Evolutionary conservation across 2,329 filamentous ascomycete species (phyloP).

Genomic region (Ophiostoma australiae): DNA sequence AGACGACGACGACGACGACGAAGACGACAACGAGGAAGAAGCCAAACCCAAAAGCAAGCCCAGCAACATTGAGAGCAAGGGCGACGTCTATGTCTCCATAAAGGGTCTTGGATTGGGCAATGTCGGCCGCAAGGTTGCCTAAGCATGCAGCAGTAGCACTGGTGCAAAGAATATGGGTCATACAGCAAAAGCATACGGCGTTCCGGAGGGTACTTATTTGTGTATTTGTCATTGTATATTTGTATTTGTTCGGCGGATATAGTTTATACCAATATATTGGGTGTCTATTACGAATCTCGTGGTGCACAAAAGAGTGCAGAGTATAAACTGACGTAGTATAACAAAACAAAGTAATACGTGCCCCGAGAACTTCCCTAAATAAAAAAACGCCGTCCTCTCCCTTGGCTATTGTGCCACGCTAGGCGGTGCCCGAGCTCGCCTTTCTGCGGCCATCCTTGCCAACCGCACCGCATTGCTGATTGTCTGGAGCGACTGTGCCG

Average conservation of each 20-base stretch:
- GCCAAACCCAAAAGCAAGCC: not conserved
- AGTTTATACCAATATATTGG: constrained; percentile 11
- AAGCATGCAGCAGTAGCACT: constrained; percentile 17
- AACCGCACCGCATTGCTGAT: constrained; percentile 51
- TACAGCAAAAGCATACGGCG: constrained; percentile 21
- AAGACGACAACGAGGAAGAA: constrained; percentile 40
- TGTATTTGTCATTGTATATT: constrained; percentile 16
- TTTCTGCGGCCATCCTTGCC: constrained; percentile 35
- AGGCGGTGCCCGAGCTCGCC: constrained; percentile 33
- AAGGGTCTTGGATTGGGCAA: constrained; percentile 93
- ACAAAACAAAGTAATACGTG: constrained; percentile 13
- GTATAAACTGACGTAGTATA: not conserved
- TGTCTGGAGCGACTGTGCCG: constrained; percentile 50
- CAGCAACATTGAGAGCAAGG: constrained; percentile 36
- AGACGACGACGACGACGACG: constrained; percentile 43
- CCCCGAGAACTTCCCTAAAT: not conserved
- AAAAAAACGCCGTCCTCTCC: not conserved
- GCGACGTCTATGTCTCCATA: constrained; percentile 77
- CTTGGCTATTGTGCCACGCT: not conserved
- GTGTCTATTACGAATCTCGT: not conserved
- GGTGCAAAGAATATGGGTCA: not conserved
- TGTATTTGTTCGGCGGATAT: not conserved
- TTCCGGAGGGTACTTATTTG: constrained; percentile 20
- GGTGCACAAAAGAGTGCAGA: not conserved
- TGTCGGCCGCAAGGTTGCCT: constrained; percentile 78